These are phyloP conservation scores for Xylaria sp. DNA, from an alignment of 2,329 filamentous ascomycete species.

Conservation along the genomic window DNA sequence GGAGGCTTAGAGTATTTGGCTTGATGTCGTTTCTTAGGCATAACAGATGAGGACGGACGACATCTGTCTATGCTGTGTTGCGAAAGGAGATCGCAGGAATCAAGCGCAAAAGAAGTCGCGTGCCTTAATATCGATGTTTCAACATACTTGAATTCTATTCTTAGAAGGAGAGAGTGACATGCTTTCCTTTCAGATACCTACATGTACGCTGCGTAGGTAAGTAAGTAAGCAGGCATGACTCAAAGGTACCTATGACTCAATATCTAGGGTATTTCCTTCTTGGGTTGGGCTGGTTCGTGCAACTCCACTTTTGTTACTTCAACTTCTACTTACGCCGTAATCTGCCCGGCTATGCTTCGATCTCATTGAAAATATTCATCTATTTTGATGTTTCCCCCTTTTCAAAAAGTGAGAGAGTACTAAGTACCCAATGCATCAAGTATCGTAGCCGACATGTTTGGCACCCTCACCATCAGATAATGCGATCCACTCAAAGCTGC, in stretches of 20 bases:
- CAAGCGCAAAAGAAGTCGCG: background rate
- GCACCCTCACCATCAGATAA: too few relatives aligned
- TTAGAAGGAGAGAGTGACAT: background rate
- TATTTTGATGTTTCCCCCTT: background rate
- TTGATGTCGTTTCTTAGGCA: constrained; percentile 73
- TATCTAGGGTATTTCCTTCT: background rate
- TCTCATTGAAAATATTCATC: background rate
- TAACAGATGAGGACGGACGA: constrained; percentile 49
- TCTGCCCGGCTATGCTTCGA: too few relatives aligned
- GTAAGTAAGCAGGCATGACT: background rate
- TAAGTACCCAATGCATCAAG: too few relatives aligned
- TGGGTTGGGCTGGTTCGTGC: background rate
- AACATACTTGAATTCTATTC: background rate
- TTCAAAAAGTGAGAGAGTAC: too few relatives aligned
- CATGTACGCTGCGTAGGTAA: background rate
- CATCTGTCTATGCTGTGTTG: constrained; percentile 38
- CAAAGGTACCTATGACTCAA: background rate
- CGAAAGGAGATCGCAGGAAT: constrained; percentile 38
- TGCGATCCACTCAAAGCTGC: background rate
- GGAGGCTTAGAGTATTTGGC: constrained; percentile 68
- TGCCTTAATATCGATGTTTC: constrained; percentile 1
- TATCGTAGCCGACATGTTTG: too few relatives aligned
- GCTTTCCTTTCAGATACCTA: background rate
- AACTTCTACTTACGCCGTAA: background rate
- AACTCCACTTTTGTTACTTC: background rate